Base-by-base conservation (phyloP, 495 filamentous ascomycete species). In the Massariosphaeria phaeospora region DNA sequence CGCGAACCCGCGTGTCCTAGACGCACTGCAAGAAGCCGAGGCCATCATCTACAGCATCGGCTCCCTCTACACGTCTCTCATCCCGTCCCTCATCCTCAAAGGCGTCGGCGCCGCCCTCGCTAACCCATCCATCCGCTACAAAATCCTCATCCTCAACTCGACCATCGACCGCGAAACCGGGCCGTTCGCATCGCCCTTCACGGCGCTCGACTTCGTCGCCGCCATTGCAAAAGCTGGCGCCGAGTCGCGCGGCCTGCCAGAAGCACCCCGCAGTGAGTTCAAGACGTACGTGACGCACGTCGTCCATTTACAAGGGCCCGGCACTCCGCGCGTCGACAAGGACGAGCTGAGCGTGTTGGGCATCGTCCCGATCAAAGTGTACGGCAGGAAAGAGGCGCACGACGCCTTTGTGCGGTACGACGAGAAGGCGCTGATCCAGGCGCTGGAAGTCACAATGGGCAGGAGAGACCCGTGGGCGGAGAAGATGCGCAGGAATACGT, bases 21-120 rank as follows among this genome's bases (percentile, higher is more conserved):
- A 78, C 8, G 80, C 85, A 23, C 65, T 96, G 0, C 66, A 73
- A 12, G 67, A 69, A 26, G 78, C 86, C 0, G 74, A 80, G 27
- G 80, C 81, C 10, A 76, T 96, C 15, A 79, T 96, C 50, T 96
- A 95, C 71, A 89, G 85, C 64, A 95, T 97, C 55, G 91, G 93
- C 35, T 87, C 82, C 38, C 70, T 97, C 10, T 97, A 94, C 69
- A 75, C 72, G 10, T 72, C 71, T 7, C 81, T 96, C 42, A 72
- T 93, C 3, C 93, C 91, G 0, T 85, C 75, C 33, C 67, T 91
- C n/a, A 74, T 90, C 23, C 71, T 88, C 17, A 74, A 77, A 7
- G 78, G 79, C 11, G 79, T 89, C 0, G 86, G 86, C 25, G 67
- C 72, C 13, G 75, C 78, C 0, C 45, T 73, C 12, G 42, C 30